These are phyloP conservation scores for Hemileccinum impolitum DNA, from an alignment of 768 basidiomycete genomes.

Conservation along the genomic window DNA sequence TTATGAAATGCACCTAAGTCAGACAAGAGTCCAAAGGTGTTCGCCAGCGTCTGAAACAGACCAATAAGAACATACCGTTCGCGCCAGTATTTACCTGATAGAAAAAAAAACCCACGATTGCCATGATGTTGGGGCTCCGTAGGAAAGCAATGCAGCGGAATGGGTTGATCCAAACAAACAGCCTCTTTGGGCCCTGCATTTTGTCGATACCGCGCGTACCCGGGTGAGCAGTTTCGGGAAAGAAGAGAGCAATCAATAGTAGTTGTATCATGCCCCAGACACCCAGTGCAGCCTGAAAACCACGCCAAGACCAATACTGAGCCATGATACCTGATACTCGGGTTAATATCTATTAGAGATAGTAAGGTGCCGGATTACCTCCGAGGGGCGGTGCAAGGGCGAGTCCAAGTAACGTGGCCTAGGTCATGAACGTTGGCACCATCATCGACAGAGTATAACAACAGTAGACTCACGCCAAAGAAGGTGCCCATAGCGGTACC, in stretches of 20 bases:
- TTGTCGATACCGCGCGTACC: conserved; percentile 54
- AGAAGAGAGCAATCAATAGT: conserved; percentile 38
- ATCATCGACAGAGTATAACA: background rate
- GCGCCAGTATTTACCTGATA: too few species aligned
- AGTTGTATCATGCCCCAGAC: conserved; percentile 39
- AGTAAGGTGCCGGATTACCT: conserved; percentile 30
- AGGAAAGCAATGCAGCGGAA: conserved; percentile 48
- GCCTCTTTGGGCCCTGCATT: conserved; percentile 16
- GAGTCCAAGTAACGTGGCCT: conserved; percentile 54
- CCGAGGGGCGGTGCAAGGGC: conserved; percentile 59
- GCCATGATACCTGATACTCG: conserved; percentile 41
- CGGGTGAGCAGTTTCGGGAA: conserved; percentile 72
- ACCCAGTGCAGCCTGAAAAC: conserved; percentile 49
- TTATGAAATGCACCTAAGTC: conserved; percentile 33
- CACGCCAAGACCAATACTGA: conserved; percentile 64
- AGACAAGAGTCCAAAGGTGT: conserved; percentile 25
- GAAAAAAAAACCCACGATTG: conserved; percentile 41
- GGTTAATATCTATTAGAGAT: background rate
- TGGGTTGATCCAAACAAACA: conserved; percentile 56
- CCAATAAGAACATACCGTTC: background rate
- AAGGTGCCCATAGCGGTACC: conserved; percentile 59
- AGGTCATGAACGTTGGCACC: background rate
- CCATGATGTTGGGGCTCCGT: conserved; percentile 56
- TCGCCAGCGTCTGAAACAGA: conserved; percentile 40
- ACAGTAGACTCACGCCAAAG: conserved; percentile 39